phyloP scores from a whole-genome alignment of 805 yeast species.

The Cyberlindnera maclurae region DNA sequence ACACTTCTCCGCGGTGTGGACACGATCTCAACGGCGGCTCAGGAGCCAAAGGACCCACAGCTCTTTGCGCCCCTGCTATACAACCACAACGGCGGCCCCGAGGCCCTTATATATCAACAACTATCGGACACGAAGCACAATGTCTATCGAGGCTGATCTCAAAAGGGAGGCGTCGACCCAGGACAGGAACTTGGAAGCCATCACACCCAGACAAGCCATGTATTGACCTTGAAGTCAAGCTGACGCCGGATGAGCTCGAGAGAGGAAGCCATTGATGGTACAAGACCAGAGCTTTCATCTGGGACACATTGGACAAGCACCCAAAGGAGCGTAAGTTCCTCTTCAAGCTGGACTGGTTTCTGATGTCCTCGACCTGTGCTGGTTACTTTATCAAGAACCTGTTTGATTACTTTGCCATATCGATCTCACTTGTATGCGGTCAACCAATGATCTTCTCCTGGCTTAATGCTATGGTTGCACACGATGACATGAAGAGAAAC shows the following conservation, averaged over 20 bases:
- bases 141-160: too few relatives aligned
- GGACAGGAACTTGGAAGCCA: too few relatives aligned
- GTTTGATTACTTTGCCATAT: slow-evolving; percentile 40
- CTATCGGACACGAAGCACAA: too few relatives aligned
- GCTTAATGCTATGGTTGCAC: slow-evolving; percentile 40
- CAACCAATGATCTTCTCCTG: slow-evolving; percentile 50
- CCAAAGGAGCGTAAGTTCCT: slow-evolving; percentile 29
- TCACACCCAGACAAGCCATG: slow-evolving; percentile 5
- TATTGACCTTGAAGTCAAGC: slow-evolving; percentile 9
- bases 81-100: too few relatives aligned
- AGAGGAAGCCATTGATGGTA: slow-evolving; percentile 11
- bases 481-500: slow-evolving; percentile 26
- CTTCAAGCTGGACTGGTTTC: slow-evolving; percentile 31
- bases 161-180: too few relatives aligned
- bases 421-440: slow-evolving; percentile 43
- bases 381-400: slow-evolving; percentile 45
- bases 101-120: too few relatives aligned
- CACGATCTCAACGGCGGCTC: too few relatives aligned
- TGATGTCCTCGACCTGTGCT: slow-evolving; percentile 34
- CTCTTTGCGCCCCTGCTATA: too few relatives aligned
- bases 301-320: slow-evolving; percentile 31
- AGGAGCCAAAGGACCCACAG: too few relatives aligned
- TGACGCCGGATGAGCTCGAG: slow-evolving; percentile 8
- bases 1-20: too few relatives aligned
- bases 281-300: slow-evolving; percentile 9